Conservation (phyloP, 495 filamentous ascomycete genomes). For the Penicillium bovifimosum region DNA sequence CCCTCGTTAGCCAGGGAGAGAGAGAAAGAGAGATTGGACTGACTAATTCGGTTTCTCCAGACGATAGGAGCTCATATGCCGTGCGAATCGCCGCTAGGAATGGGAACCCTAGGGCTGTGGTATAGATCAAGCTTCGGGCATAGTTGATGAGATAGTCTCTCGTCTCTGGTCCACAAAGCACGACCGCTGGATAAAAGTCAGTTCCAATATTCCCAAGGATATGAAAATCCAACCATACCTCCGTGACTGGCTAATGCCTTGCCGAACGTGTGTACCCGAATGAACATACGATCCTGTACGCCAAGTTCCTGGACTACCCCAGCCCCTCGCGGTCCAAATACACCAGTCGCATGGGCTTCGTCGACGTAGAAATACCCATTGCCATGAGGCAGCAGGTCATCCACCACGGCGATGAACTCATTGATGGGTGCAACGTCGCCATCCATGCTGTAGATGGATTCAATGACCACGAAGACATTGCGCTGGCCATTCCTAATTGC, state of each 20-base stretch:
- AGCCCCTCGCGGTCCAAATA: constrained; percentile 56
- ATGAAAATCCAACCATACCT: constrained; percentile 42
- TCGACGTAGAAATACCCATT: constrained; percentile 72
- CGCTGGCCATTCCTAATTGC: constrained; percentile 27
- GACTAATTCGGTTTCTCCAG: constrained; percentile 40
- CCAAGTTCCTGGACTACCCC: constrained; percentile 64
- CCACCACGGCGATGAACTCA: constrained; percentile 52
- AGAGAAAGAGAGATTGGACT: background rate
- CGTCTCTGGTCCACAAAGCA: constrained; percentile 43
- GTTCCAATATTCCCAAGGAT: background rate
- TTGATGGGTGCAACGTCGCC: constrained; percentile 64
- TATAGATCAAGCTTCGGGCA: constrained; percentile 45
- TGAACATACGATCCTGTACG: constrained; percentile 61
- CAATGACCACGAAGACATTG: constrained; percentile 60
- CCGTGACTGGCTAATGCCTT: constrained; percentile 70
- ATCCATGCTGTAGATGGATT: constrained; percentile 83
- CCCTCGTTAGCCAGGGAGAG: background rate
- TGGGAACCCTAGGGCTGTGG: constrained; percentile 45
- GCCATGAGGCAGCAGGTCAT: constrained; percentile 47
- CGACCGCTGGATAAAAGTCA: constrained; percentile 23
- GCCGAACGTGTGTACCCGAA: constrained; percentile 70
- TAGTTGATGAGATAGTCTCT: constrained; percentile 43
- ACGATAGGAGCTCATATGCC: constrained; percentile 39
- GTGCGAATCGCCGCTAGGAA: constrained; percentile 43
- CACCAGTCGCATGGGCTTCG: constrained; percentile 71